phyloP scores from a whole-genome alignment of 2,329 filamentous ascomycete species.

The Didymella pinodella region DNA sequence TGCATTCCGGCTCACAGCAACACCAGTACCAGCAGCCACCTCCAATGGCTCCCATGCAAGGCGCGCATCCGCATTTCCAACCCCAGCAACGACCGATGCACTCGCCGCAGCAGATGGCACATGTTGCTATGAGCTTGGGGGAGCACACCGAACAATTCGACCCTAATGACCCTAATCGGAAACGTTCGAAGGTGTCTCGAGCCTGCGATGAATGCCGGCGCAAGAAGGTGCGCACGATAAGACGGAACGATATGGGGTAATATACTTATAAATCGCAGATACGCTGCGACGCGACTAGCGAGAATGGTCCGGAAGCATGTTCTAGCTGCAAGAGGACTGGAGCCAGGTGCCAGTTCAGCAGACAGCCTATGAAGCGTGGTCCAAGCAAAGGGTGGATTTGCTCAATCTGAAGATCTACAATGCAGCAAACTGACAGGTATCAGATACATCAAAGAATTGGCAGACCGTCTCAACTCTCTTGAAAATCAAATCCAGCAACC shows the following conservation, averaged over 20 bases:
- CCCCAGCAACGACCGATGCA: slow-evolving; percentile 46
- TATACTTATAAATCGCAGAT: slow-evolving; percentile 35
- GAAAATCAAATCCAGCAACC: slow-evolving; percentile 50
- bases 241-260: not conserved
- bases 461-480: slow-evolving; percentile 50
- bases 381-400: slow-evolving; percentile 51
- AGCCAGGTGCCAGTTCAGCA: slow-evolving; percentile 52
- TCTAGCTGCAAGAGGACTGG: slow-evolving; percentile 53
- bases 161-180: slow-evolving; percentile 48
- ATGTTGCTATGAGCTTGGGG: slow-evolving; percentile 49
- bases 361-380: slow-evolving; percentile 53
- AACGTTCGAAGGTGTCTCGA: slow-evolving; percentile 53
- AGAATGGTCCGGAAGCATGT: slow-evolving; percentile 52
- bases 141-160: slow-evolving; percentile 46
- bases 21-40: slow-evolving; percentile 41
- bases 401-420: not conserved
- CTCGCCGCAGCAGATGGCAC: slow-evolving; percentile 52
- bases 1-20: slow-evolving; percentile 40
- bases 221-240: slow-evolving; percentile 48
- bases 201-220: slow-evolving; percentile 53
- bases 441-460: slow-evolving; percentile 54
- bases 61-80: slow-evolving; percentile 48
- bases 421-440: slow-evolving; percentile 20
- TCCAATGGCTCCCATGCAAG: slow-evolving; percentile 39
- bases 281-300: slow-evolving; percentile 52